These are phyloP conservation scores for Stereocaulon alpinum DNA, from an alignment of 495 filamentous ascomycete species.

Conservation along the genomic window DNA sequence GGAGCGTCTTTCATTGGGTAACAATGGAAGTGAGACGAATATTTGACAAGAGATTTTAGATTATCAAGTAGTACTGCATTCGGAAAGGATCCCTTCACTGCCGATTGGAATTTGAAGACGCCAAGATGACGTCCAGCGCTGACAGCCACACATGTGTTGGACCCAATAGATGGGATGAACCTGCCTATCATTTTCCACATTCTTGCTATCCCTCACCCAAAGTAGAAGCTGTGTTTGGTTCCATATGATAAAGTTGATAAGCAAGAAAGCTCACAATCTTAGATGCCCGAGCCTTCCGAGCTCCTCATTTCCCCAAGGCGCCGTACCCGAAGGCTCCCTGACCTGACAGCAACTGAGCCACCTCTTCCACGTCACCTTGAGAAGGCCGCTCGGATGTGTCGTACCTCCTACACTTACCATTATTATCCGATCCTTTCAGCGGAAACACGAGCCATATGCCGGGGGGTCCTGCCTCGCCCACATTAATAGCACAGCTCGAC, in stretches of 20 bases:
- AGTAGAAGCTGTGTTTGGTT: background rate
- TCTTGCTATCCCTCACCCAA: background rate
- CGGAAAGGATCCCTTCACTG: background rate
- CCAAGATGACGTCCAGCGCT: background rate
- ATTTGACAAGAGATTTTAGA: no score
- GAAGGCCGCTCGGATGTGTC: no score
- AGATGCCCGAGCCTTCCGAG: background rate
- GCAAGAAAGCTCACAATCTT: background rate
- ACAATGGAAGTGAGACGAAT: no score
- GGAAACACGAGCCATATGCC: no score
- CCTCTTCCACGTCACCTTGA: background rate
- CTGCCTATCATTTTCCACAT: conserved; percentile 1
- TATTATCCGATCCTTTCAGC: no score
- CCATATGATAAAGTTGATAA: background rate
- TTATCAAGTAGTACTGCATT: no score
- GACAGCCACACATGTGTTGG: background rate
- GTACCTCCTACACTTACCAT: no score
- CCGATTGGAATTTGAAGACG: background rate
- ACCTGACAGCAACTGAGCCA: background rate
- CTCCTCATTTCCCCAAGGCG: background rate
- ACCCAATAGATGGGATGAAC: background rate
- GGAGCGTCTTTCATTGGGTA: no score
- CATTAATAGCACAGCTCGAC: no score
- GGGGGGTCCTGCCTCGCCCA: no score
- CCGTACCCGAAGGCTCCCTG: background rate